phyloP scores from a whole-genome alignment of 1,284 basidiomycete genomes.

The Lentinus polychrous region DNA sequence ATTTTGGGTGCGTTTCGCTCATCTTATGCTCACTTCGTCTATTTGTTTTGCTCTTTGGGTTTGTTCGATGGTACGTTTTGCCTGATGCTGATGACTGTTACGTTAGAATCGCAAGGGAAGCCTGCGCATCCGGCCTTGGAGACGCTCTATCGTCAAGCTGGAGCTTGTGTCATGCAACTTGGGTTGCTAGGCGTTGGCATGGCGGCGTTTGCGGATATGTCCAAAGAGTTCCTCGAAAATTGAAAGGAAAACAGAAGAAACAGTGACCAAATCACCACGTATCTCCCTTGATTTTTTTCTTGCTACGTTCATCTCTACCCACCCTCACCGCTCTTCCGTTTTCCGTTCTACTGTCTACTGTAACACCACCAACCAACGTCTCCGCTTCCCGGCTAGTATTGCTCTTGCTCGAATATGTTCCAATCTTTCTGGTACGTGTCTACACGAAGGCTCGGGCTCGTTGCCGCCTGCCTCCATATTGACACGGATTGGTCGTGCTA shows the following conservation, averaged over 20 bases:
- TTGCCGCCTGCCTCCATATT: too few relatives aligned
- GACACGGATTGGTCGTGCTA: too few relatives aligned
- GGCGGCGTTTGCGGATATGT: slow-evolving; percentile 76
- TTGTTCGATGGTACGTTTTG: slow-evolving; percentile 8
- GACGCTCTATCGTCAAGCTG: slow-evolving; percentile 65
- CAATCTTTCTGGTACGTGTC: too few relatives aligned
- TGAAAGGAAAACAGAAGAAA: slow-evolving; percentile 5
- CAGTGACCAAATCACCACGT: background rate
- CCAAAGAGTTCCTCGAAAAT: slow-evolving; percentile 53
- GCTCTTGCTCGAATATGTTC: too few relatives aligned
- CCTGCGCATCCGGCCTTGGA: slow-evolving; percentile 68
- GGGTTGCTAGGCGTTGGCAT: slow-evolving; percentile 62
- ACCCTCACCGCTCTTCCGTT: background rate
- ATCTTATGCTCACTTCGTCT: slow-evolving; percentile 1
- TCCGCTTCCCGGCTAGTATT: too few relatives aligned
- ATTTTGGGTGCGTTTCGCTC: slow-evolving; percentile 62
- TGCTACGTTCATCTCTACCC: background rate
- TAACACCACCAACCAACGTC: too few relatives aligned
- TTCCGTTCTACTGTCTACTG: too few relatives aligned
- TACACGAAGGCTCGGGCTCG: too few relatives aligned
- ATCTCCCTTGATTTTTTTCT: background rate
- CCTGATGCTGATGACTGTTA: too few relatives aligned
- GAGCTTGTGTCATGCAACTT: slow-evolving; percentile 58
- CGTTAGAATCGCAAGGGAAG: slow-evolving; percentile 71
- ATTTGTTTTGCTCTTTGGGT: slow-evolving; percentile 1